Base-by-base conservation (phyloP, 306 rosid genomes). In the Vigna nakashimae region DNA sequence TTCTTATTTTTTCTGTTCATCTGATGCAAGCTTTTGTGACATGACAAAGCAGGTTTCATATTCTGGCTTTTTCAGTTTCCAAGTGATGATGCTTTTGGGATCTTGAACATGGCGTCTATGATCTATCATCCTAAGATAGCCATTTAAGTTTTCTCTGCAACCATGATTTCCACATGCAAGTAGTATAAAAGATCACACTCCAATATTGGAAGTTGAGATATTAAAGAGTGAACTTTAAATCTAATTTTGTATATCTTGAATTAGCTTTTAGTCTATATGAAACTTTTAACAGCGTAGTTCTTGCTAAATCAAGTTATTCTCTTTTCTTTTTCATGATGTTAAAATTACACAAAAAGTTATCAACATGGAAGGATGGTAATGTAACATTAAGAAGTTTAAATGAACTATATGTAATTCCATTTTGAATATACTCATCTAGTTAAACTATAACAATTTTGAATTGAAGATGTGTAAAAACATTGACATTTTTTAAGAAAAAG, bases 41-140 rank as follows among this genome's bases (percentile, higher is more conserved):
- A 73, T 64, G 49, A 40, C 66, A 73, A 73, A 57, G 65, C 14
- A 59, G 34, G 66, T 16, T 43, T 34, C 2, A 2, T 62, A n/a
- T 62, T 60, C 6, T 60, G 45, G 20, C 67, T 60, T 60, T 60
- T 60, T 15, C 45, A 60, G 43, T 17, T 30, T 32, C 45, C 45
- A 28, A 60, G 66, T 60, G 48, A 34, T 63, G 28, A 63, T n/a
- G 48, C 28, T 36, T 63, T 63, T 63, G 48, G 48, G 48, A 34
- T 34, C 48, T 63, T 63, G 36, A 63, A 14, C 48, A 32, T 34
- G 69, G 26, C 5, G 34, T 2, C 69, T 63, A n/a, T 63, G 24
- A 34, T 34, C 28, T 63, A 34, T 63, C 49, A 63, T 63, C 46
- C 48, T 30, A 32, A 60, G 69, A 63, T 1, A 45, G 69, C 26